Conservation (phyloP, 2,329 filamentous ascomycete genomes). For the Scedosporium aurantiacum region DNA sequence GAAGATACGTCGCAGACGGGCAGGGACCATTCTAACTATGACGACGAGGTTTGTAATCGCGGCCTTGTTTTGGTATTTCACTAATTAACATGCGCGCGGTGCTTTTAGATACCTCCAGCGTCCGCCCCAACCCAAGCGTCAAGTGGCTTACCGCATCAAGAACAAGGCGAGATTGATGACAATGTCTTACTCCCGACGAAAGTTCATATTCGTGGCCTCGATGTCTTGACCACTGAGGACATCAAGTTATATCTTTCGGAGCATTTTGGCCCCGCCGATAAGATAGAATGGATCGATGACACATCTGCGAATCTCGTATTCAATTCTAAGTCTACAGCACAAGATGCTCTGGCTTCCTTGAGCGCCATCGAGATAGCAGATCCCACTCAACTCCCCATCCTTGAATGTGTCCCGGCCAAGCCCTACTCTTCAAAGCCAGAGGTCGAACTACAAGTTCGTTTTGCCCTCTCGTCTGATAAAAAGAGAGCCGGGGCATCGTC, state of each 20-base stretch:
- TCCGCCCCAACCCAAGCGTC: background rate
- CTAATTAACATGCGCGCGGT: background rate
- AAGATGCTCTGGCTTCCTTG: constrained; percentile 44
- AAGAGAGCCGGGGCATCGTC: constrained; percentile 71
- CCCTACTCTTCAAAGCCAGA: constrained; percentile 57
- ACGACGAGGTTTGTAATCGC: background rate
- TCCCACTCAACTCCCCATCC: constrained; percentile 40
- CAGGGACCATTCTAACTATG: background rate
- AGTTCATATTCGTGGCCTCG: constrained; percentile 74
- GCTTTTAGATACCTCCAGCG: background rate
- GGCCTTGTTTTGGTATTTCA: constrained; percentile 6
- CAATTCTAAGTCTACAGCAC: constrained; percentile 37
- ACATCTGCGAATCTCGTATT: constrained; percentile 81
- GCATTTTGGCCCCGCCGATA: constrained; percentile 49
- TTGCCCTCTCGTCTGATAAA: constrained; percentile 63
- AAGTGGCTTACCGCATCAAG: background rate
- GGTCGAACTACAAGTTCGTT: constrained; percentile 57
- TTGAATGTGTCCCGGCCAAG: constrained; percentile 61
- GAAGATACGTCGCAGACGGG: constrained; percentile 13
- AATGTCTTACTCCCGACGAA: constrained; percentile 34
- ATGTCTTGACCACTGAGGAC: constrained; percentile 69
- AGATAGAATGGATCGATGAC: constrained; percentile 93
- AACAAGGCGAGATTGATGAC: background rate
- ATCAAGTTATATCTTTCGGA: constrained; percentile 65
- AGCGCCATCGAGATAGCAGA: constrained; percentile 41